Evolutionary conservation across 202 grass and related monocot species (phyloP).

Genomic region (Eragrostis tef): DNA sequence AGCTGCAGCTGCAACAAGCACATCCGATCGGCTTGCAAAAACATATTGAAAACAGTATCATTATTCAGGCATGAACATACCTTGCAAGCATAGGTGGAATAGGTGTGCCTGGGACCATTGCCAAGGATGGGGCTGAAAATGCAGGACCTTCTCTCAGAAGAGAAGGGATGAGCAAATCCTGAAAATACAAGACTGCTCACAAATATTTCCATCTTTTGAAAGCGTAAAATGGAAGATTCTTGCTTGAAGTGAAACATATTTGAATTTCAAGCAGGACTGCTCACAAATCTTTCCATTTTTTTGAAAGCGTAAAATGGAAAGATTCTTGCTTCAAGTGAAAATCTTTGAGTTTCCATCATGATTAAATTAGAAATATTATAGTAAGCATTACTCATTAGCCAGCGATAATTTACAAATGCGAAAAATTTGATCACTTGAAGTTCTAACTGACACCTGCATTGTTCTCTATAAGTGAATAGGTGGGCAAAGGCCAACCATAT

Average conservation of each 20-base stretch:
- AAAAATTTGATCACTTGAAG: neutral
- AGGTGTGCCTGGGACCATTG: constrained; percentile 86
- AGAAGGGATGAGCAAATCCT: constrained; percentile 89
- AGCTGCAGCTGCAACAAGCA: too few species aligned
- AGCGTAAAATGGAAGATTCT: too few species aligned
- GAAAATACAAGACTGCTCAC: neutral
- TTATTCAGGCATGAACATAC: constrained; percentile 48
- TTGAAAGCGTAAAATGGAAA: too few species aligned
- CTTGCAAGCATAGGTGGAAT: constrained; percentile 96
- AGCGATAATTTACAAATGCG: neutral
- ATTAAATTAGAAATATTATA: too few species aligned
- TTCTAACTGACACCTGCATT: neutral
- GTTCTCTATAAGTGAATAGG: constrained; percentile 20
- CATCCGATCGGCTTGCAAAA: too few species aligned
- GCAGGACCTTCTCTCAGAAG: constrained; percentile 75
- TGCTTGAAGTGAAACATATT: too few species aligned
- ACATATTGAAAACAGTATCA: constrained; percentile 34
- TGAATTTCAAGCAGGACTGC: too few species aligned
- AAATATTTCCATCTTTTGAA: too few species aligned
- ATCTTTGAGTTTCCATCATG: too few species aligned
- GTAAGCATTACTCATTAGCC: neutral
- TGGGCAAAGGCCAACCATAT: constrained; percentile 5
- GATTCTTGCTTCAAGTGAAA: too few species aligned
- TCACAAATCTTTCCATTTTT: too few species aligned
- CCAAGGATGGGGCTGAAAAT: constrained; percentile 74